Percentiles rank a stretch among this genome's conserved stretches.
These are phyloP conservation scores for Malus hybrid DNA, from an alignment of 331 rosid genomes.

Conservation along the genomic window DNA sequence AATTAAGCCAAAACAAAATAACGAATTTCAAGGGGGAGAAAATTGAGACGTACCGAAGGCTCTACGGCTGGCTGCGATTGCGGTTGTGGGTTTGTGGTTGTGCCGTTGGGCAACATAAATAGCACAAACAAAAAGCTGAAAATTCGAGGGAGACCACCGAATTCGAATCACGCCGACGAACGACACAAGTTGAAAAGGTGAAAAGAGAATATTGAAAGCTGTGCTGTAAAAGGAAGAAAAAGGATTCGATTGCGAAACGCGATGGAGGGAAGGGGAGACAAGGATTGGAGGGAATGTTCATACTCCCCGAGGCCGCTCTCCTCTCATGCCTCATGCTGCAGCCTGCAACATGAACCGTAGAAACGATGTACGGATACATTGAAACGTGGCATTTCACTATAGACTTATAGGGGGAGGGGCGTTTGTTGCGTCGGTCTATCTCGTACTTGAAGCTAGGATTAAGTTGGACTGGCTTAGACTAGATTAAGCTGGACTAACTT, in stretches of 20 bases:
- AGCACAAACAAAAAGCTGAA: not conserved
- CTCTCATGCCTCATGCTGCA: too few relatives aligned
- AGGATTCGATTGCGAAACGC: not conserved
- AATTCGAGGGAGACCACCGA: conserved; percentile 20
- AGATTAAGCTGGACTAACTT: too few relatives aligned
- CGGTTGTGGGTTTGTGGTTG: not conserved
- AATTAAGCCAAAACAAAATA: too few relatives aligned
- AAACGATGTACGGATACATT: too few relatives aligned
- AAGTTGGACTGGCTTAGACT: too few relatives aligned
- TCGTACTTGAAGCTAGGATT: too few relatives aligned
- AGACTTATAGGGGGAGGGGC: too few relatives aligned
- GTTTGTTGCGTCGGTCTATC: too few relatives aligned
- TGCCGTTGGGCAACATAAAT: not conserved
- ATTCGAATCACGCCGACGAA: conserved; percentile 9
- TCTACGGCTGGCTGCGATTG: not conserved
- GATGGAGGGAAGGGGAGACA: not conserved
- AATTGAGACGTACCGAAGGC: conserved; percentile 1
- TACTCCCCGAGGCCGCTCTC: not conserved
- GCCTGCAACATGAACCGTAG: too few relatives aligned
- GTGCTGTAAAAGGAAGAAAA: not conserved
- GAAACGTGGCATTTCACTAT: too few relatives aligned
- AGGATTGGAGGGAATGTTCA: conserved; percentile 4
- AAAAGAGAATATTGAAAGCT: conserved; percentile 6
- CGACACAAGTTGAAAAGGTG: not conserved
- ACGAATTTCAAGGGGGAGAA: too few relatives aligned